Percentiles rank a stretch among this genome's conserved stretches.
These are phyloP conservation scores for Gloeostereum incarnatum DNA, from an alignment of 768 basidiomycete genomes.

Conservation along the genomic window DNA sequence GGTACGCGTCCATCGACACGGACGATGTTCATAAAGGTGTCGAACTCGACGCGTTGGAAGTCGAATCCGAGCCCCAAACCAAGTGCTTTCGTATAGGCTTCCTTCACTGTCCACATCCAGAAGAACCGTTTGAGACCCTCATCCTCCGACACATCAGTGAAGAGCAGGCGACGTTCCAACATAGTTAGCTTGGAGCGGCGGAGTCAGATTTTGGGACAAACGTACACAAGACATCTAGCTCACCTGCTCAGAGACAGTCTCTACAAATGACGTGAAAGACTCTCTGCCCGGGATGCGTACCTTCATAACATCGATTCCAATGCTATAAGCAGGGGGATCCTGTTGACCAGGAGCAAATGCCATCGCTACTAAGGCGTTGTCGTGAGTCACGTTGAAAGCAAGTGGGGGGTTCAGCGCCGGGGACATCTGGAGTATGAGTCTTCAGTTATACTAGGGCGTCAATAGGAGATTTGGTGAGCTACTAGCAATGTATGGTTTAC, in stretches of 20 bases:
- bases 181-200: constrained; percentile 27
- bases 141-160: constrained; percentile 28
- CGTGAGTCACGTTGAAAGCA: constrained; percentile 78
- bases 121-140: constrained; percentile 60
- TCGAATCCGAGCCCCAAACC: constrained; percentile 80
- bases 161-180: constrained; percentile 28
- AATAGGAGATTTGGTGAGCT: neutral
- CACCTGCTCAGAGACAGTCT: constrained; percentile 54
- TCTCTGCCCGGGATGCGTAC: constrained; percentile 51
- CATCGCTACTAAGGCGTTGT: constrained; percentile 65
- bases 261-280: constrained; percentile 51
- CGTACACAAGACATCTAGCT: too few species aligned
- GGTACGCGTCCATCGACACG: constrained; percentile 50
- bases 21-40: constrained; percentile 39
- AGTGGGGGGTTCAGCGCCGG: constrained; percentile 42
- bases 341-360: constrained; percentile 37
- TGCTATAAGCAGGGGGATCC: constrained; percentile 41
- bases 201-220: too few species aligned
- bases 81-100: constrained; percentile 83
- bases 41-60: constrained; percentile 67
- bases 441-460: too few species aligned
- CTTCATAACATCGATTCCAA: constrained; percentile 83
- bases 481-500: constrained; percentile 74
- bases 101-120: constrained; percentile 86
- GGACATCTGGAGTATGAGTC: constrained; percentile 27